Percentiles rank a stretch among this genome's conserved stretches.
Evolutionary conservation across 1,284 basidiomycete species (phyloP).

Genomic region (Porodaedalea pini): DNA sequence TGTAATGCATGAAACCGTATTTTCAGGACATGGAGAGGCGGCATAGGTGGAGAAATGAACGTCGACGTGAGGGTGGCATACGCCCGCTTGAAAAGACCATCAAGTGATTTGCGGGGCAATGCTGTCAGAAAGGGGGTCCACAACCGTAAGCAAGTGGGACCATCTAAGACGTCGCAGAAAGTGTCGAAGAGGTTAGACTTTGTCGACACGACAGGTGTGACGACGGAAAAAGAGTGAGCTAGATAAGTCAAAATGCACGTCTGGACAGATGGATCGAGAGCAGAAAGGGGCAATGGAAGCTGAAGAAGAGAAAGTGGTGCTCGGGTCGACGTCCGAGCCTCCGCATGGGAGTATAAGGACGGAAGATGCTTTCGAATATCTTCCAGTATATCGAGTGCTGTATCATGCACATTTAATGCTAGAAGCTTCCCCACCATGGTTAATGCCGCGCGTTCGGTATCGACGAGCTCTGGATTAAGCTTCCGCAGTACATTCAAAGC

Average conservation of each 20-base stretch:
- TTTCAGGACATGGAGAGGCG: constrained; percentile 36
- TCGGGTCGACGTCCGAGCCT: neutral
- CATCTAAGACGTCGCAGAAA: constrained; percentile 37
- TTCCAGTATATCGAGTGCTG: constrained; percentile 41
- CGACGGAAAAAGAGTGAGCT: constrained; percentile 44
- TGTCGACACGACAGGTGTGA: constrained; percentile 31
- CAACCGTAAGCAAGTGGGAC: constrained; percentile 41
- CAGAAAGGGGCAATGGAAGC: constrained; percentile 39
- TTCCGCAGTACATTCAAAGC: constrained; percentile 45
- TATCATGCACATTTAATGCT: constrained; percentile 57
- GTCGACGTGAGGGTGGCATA: constrained; percentile 51
- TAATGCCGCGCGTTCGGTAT: constrained; percentile 68
- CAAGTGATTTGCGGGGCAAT: constrained; percentile 50
- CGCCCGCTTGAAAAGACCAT: constrained; percentile 53
- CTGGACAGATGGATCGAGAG: constrained; percentile 41
- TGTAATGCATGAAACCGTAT: constrained; percentile 44
- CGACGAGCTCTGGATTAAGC: constrained; percentile 46
- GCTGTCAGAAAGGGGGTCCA: constrained; percentile 48
- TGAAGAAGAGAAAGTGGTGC: constrained; percentile 38
- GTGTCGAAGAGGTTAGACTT: constrained; percentile 25
- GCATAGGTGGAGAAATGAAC: constrained; percentile 24
- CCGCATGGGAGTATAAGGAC: constrained; percentile 26
- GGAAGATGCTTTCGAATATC: constrained; percentile 45
- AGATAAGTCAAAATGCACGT: constrained; percentile 58
- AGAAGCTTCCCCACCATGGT: constrained; percentile 63